These are phyloP conservation scores for Gossypium davidsonii DNA, from an alignment of 441 rosid genomes.

Conservation along the genomic window DNA sequence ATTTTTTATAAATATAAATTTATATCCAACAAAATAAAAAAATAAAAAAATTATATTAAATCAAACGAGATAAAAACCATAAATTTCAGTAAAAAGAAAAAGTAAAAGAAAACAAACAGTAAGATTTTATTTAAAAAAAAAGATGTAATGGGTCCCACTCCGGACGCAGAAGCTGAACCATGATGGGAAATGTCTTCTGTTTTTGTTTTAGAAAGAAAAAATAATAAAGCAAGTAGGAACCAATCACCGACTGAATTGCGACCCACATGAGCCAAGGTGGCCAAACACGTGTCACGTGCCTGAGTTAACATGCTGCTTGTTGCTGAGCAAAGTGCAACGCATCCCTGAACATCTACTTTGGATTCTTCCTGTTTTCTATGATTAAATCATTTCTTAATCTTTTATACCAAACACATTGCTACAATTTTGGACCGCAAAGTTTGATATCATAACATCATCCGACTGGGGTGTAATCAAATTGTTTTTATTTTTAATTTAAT, in stretches of 20 bases:
- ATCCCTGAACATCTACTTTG: neutral
- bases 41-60: too few species aligned
- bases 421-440: neutral
- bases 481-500: too few species aligned
- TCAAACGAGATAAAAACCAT: neutral
- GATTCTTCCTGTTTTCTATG: neutral
- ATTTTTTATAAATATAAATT: too few species aligned
- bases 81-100: neutral
- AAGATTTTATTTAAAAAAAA: neutral
- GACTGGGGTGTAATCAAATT: too few species aligned
- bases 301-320: neutral
- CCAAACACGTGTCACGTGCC: constrained; percentile 3
- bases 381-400: neutral
- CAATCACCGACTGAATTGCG: neutral
- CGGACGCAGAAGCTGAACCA: neutral
- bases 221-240: neutral
- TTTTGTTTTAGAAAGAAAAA: neutral
- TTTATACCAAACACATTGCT: neutral
- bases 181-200: neutral
- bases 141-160: neutral
- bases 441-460: neutral
- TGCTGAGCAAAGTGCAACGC: neutral
- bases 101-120: neutral
- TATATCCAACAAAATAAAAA: too few species aligned
- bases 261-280: constrained; percentile 5